phyloP scores from a whole-genome alignment of 1,284 basidiomycete species.

The Mycena sp. region DNA sequence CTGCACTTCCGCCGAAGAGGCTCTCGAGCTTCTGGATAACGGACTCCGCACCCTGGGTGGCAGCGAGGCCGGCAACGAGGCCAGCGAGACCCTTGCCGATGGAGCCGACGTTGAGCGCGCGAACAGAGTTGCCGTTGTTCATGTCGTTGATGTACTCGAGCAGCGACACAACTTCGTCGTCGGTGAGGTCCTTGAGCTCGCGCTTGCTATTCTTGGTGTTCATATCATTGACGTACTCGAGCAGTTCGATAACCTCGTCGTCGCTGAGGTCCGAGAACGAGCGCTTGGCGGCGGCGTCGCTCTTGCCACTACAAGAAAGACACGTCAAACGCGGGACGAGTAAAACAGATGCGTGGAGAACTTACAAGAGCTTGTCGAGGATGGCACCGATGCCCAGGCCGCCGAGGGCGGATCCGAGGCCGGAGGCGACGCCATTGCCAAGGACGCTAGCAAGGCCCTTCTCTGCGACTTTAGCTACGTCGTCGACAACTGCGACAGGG shows the following conservation, averaged over 20 bases:
- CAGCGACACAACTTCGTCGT: constrained; percentile 17
- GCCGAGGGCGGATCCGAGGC: constrained; percentile 18
- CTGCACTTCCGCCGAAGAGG: not conserved
- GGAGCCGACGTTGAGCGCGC: constrained; percentile 1
- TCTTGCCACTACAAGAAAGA: not conserved
- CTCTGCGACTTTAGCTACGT: constrained; percentile 10
- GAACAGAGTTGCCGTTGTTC: not conserved
- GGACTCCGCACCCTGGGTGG: constrained; percentile 12
- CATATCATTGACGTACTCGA: constrained; percentile 8
- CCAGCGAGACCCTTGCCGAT: constrained; percentile 19
- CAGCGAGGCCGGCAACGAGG: constrained; percentile 11
- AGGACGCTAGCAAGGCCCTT: constrained; percentile 11
- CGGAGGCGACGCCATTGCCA: constrained; percentile 5
- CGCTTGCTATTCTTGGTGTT: constrained; percentile 8
- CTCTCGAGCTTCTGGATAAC: constrained; percentile 9
- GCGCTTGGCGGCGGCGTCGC: not conserved
- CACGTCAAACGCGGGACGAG: not conserved
- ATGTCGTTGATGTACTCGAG: constrained; percentile 11
- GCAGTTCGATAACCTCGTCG: constrained; percentile 18
- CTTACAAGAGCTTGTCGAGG: constrained; percentile 23
- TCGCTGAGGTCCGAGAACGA: constrained; percentile 12
- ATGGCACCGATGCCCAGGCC: constrained; percentile 21
- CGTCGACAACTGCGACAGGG: not conserved
- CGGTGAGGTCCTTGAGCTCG: constrained; percentile 4
- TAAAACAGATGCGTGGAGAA: not conserved